These are phyloP conservation scores for Apiospora rasikravindrae DNA, from an alignment of 2,329 filamentous ascomycete genomes.

Conservation along the genomic window DNA sequence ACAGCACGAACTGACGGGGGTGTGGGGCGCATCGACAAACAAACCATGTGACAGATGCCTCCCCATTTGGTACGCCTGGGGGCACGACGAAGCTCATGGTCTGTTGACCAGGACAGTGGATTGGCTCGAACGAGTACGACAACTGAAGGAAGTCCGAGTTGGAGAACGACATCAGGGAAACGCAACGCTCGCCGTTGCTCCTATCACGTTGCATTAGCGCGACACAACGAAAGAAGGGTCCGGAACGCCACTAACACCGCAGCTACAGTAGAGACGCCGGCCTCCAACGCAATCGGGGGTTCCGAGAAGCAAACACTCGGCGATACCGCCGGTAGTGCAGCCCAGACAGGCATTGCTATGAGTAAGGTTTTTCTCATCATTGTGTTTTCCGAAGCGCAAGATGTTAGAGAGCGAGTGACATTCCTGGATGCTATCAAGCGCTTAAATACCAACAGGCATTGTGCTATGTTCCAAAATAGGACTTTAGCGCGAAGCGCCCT, in stretches of 20 bases:
- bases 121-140: not conserved
- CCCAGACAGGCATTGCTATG: not conserved
- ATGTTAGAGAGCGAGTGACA: not conserved
- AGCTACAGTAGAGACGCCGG: conserved; percentile 1
- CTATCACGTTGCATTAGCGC: not conserved
- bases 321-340: not conserved
- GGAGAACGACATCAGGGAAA: not conserved
- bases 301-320: not conserved
- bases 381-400: not conserved
- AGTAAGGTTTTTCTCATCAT: not conserved
- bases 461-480: not conserved
- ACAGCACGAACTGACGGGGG: not conserved
- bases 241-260: not conserved
- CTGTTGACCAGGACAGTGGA: not conserved
- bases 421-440: not conserved
- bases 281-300: not conserved
- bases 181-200: not conserved
- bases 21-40: not conserved
- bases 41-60: not conserved
- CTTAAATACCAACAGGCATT: not conserved
- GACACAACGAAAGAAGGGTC: not conserved
- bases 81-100: conserved; percentile 1
- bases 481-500: not conserved
- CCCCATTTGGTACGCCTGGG: not conserved
- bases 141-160: not conserved